Evolutionary conservation across 768 basidiomycete species (phyloP).

Genomic region (Candolleomyces eurysporus): DNA sequence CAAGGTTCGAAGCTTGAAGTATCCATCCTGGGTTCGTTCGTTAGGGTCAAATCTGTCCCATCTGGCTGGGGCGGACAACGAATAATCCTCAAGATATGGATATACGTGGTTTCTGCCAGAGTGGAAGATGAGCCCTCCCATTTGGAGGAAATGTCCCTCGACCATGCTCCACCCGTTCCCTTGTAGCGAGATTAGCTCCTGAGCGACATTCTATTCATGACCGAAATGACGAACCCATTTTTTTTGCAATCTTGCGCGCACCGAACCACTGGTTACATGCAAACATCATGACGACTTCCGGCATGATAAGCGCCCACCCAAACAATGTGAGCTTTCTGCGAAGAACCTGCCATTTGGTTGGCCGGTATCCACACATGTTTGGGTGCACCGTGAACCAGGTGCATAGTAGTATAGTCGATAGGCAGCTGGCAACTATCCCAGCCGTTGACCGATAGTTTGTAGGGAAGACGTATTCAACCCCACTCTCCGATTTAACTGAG

Average conservation of each 20-base stretch:
- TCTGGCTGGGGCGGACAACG: too few relatives aligned
- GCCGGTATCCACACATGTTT: conserved; percentile 16
- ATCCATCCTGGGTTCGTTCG: too few relatives aligned
- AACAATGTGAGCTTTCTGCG: conserved; percentile 16
- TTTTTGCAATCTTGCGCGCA: conserved; percentile 10
- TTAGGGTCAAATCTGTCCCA: too few relatives aligned
- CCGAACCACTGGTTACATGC: conserved; percentile 17
- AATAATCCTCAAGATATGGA: neutral
- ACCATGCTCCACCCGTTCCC: neutral
- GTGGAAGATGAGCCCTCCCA: conserved; percentile 25
- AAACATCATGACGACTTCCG: conserved; percentile 25
- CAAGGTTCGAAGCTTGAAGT: too few relatives aligned
- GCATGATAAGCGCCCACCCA: conserved; percentile 20
- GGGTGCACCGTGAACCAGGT: conserved; percentile 24
- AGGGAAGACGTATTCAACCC: too few relatives aligned
- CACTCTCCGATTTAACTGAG: too few relatives aligned
- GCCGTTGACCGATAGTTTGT: too few relatives aligned
- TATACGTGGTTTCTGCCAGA: neutral
- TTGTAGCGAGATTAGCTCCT: neutral
- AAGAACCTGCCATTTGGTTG: neutral
- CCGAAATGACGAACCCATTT: neutral
- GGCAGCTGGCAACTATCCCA: neutral
- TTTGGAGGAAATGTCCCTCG: conserved; percentile 25
- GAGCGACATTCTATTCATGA: neutral
- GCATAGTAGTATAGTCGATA: conserved; percentile 15